Conservation (phyloP, 2,329 filamentous ascomycete genomes). For the Curvularia spicifera region DNA sequence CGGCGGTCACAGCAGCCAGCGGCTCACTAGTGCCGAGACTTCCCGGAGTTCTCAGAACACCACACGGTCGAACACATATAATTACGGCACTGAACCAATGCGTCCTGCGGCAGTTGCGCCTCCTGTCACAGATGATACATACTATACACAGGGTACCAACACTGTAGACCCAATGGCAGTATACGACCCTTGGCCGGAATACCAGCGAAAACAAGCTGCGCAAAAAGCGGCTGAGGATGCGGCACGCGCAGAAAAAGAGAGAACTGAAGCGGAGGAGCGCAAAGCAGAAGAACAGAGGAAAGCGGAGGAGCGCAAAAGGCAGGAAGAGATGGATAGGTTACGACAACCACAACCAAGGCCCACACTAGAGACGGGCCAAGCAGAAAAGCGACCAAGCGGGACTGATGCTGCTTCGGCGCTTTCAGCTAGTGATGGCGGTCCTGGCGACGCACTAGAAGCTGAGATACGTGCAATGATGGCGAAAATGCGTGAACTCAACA, state of each 20-base stretch:
- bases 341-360: conserved; percentile 30
- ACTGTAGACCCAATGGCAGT: conserved; percentile 62
- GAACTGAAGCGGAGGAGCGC: conserved; percentile 36
- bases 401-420: conserved; percentile 12
- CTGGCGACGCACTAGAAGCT: conserved; percentile 52
- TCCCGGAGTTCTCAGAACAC: conserved; percentile 22
- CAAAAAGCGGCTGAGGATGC: conserved; percentile 46
- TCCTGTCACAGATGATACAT: conserved; percentile 23
- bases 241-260: conserved; percentile 45
- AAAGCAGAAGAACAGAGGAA: conserved; percentile 44
- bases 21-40: conserved; percentile 31
- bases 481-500: conserved; percentile 64
- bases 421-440: conserved; percentile 1
- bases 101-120: conserved; percentile 22
- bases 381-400: conserved; percentile 30
- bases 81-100: conserved; percentile 25
- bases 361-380: conserved; percentile 30
- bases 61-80: conserved; percentile 29
- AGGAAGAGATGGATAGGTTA: conserved; percentile 30
- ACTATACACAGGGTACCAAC: conserved; percentile 38
- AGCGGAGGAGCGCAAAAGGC: conserved; percentile 34
- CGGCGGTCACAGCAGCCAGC: conserved; percentile 28
- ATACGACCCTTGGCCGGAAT: conserved; percentile 60
- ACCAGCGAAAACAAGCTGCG: conserved; percentile 52
- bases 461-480: conserved; percentile 63